These are phyloP conservation scores for Magnaporthales sp. DNA, from an alignment of 2,329 filamentous ascomycete species.

Conservation along the genomic window DNA sequence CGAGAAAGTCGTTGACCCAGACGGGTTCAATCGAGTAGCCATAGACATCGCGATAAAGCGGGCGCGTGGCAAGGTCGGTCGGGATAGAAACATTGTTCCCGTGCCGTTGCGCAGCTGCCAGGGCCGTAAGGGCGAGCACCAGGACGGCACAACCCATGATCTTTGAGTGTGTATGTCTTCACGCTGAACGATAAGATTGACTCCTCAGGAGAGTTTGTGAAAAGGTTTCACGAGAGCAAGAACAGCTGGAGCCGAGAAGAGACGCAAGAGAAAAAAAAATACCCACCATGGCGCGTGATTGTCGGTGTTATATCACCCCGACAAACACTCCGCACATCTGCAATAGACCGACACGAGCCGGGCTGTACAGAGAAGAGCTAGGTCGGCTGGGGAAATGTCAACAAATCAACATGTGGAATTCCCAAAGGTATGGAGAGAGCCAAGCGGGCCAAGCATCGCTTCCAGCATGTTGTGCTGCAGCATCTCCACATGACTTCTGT, in stretches of 20 bases:
- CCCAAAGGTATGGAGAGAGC: not conserved
- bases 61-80: not conserved
- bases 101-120: conserved; percentile 1
- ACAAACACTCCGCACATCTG: not conserved
- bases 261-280: not conserved
- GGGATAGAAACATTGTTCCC: conserved; percentile 5
- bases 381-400: not conserved
- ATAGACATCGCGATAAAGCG: conserved; percentile 1
- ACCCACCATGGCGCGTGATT: not conserved
- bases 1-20: conserved; percentile 6
- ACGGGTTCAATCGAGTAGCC: conserved; percentile 6
- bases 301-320: not conserved
- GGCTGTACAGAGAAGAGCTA: not conserved
- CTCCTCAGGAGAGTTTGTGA: not conserved
- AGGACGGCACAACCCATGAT: not conserved
- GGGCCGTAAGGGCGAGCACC: not conserved
- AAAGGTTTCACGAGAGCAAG: not conserved
- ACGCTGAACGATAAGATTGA: not conserved
- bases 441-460: not conserved
- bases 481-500: not conserved
- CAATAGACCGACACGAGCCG: not conserved
- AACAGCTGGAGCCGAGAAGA: not conserved
- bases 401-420: not conserved
- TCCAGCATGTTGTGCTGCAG: not conserved
- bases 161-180: not conserved